Base-by-base conservation (phyloP, 108 stramenopile species). In the Skeletonema marinoi region DNA sequence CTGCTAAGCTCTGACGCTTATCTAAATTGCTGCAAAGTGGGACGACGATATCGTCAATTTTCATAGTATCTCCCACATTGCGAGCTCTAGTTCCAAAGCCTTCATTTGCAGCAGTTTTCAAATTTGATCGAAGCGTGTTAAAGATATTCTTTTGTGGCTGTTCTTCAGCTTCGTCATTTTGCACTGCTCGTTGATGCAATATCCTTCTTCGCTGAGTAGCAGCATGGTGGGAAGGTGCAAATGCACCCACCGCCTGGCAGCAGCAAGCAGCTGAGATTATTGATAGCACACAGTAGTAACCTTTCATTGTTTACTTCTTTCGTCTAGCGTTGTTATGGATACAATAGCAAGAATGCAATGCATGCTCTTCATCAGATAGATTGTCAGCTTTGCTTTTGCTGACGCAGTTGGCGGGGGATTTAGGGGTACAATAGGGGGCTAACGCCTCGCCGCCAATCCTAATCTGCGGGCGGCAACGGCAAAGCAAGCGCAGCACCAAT, bases 61-160 rank as follows among this genome's bases (percentile, higher is more conserved):
- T 60, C 73, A 75, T 77, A 0, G 82, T 85, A 4, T 42, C 73
- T 16, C 77, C 85, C 1, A 81, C 88, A 68, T 88, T 88, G 25
- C 71, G 44, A 16, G 88, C 88, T 16, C 72, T 70, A 17, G 85
- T 88, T 3, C 88, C 88, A 67, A 88, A 88, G 11, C 85, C 82
- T 6, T 88, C 88, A 6, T 64, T 60, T 3, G 82, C 66, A 12
- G 83, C 86, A 31, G 51, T 69, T 46, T 66, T 71, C 32, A 86
- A 78, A 10, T 78, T 79, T 7, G 54, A 8, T 16, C 65, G 14
- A 32, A 74, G 21, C 17, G 54, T 56, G 54, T 56, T 25, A 0
- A 56, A 56, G 25, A 56, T 21, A 9, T 56, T 56, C 54, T 25
- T 51, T 51, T 16, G 46, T 48, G 13, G 50, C 17, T 51, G 50